Base-by-base conservation (phyloP, 345 rosid species). In the Populus simonii region DNA sequence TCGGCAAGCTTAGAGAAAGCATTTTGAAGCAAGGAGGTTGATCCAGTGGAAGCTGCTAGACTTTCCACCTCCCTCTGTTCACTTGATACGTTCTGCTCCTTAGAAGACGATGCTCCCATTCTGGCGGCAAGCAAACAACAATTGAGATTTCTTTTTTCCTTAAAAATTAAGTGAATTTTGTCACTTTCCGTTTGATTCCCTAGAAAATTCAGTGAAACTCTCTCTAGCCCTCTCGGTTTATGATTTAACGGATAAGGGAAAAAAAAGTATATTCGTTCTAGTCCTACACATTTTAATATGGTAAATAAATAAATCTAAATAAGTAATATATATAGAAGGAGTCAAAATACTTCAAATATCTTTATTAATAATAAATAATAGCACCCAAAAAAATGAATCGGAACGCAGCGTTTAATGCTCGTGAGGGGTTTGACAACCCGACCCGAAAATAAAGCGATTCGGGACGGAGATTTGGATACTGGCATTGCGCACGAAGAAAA, bases 31-130 rank as follows among this genome's bases (percentile, higher is more conserved):
- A 85, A 41, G 45, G 97, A 90, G 71, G 90, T 90, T 63, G 93
- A 88, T 72, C 96, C 98, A 2, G 86, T 82, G 33, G 97, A 90
- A 81, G 96, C 92, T 5, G 90, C 93, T 51, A 89, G 80, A 80
- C 84, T 81, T 86, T 94, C 98, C 74, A 84, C 85, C 83, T 92
- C 90, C 59, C 88, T 81, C 73, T 85, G 91, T 69, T 92, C 94
- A 33, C 71, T 27, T 68, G 85, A 80, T 8, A 33, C 82, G 20
- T 73, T 74, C 79, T 84, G 87, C 71, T 87, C 89, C 29, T 84
- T 82, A 22, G 98, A 94, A 22, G 97, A 87, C 4, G 98, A 92
- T 20, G 89, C 91, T 82, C 98, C 98, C 98, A 93, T 93, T 57
- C 13, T 77, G 57, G 6, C 22, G 15, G 68, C 17, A 23, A 16